Conservation (phyloP, 345 rosid species). For the Citrus trifoliata region DNA sequence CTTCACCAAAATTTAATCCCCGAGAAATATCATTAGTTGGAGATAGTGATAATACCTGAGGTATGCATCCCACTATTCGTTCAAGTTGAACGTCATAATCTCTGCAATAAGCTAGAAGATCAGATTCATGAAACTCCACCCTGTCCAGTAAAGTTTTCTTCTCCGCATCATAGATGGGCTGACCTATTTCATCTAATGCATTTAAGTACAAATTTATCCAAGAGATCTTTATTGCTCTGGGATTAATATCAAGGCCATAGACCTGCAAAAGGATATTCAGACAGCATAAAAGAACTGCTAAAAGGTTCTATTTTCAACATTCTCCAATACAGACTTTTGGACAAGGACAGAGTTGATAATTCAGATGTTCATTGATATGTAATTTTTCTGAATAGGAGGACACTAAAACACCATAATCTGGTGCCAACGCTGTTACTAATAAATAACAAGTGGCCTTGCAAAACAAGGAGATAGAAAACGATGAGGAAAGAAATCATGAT, state of each 20-base stretch:
- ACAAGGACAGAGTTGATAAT: not conserved
- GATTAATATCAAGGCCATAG: constrained; percentile 71
- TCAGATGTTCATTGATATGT: constrained; percentile 4
- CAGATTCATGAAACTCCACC: constrained; percentile 95
- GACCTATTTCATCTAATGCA: constrained; percentile 87
- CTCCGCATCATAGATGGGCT: constrained; percentile 73
- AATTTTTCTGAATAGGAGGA: not conserved
- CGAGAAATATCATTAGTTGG: too few species aligned
- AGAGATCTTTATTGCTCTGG: constrained; percentile 73
- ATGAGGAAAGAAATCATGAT: not conserved
- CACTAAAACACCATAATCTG: too few species aligned
- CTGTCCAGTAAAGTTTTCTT: constrained; percentile 92
- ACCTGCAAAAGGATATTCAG: constrained; percentile 49
- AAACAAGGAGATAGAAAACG: not conserved
- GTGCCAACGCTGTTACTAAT: not conserved
- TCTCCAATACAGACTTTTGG: not conserved
- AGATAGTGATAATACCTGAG: too few species aligned
- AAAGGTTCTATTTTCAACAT: not conserved
- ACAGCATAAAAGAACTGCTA: constrained; percentile 8
- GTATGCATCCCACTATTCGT: too few species aligned
- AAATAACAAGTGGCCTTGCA: not conserved
- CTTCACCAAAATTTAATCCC: too few species aligned
- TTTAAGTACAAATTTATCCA: constrained; percentile 92
- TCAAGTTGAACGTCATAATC: constrained; percentile 62
- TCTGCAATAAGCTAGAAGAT: constrained; percentile 78